phyloP scores from a whole-genome alignment of 192 early-diverging fungal genomes.

The Nowakowskiella sp. region DNA sequence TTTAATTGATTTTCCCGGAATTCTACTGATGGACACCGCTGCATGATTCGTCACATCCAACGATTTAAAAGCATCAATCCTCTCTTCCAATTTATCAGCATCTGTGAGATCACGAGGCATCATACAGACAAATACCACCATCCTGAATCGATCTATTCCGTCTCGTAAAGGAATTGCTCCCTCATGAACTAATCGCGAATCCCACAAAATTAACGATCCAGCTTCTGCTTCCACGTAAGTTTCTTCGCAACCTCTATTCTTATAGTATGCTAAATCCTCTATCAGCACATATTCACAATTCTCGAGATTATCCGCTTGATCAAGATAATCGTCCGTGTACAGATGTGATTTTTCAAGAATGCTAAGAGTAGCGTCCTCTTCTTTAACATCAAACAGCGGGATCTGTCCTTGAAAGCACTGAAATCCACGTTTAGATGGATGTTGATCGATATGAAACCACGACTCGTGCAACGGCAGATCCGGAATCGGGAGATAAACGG shows the following conservation, averaged over 20 bases:
- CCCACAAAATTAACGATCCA: slow-evolving; percentile 11
- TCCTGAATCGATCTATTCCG: neutral
- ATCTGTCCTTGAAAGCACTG: slow-evolving; percentile 10
- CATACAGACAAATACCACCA: slow-evolving; percentile 19
- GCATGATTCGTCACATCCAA: slow-evolving; percentile 10
- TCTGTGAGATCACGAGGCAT: slow-evolving; percentile 10
- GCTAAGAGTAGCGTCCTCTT: slow-evolving; percentile 4
- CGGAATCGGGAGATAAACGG: slow-evolving; percentile 2
- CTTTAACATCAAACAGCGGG: slow-evolving; percentile 2
- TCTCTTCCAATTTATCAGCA: slow-evolving; percentile 5
- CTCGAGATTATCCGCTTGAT: slow-evolving; percentile 1
- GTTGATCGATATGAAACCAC: slow-evolving; percentile 12
- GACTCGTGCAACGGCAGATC: slow-evolving; percentile 4
- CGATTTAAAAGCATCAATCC: slow-evolving; percentile 5
- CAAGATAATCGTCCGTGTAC: no score
- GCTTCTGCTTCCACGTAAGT: slow-evolving; percentile 5
- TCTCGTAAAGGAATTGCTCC: neutral
- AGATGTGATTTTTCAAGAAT: slow-evolving; percentile 10
- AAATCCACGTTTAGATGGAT: neutral
- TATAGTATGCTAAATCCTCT: no score
- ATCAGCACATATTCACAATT: no score
- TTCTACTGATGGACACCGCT: neutral
- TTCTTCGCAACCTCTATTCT: no score
- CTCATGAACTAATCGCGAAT: slow-evolving; percentile 12
- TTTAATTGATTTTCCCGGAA: neutral